Base-by-base conservation (phyloP, 257 asterid species). In the Salvia hispanica region DNA sequence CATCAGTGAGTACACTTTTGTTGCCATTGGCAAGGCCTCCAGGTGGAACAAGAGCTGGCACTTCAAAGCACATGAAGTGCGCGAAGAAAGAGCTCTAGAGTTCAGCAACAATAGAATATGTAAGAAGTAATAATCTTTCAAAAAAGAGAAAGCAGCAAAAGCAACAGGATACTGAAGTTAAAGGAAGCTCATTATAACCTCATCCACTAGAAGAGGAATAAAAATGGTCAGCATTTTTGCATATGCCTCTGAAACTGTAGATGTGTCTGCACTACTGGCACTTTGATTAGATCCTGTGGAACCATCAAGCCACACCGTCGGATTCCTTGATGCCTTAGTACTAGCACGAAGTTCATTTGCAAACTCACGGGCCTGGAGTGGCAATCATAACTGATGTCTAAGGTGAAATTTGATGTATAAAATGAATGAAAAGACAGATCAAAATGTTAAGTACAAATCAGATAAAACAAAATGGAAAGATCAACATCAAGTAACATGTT, bases 11-110 rank as follows among this genome's bases (percentile, higher is more conserved):
- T 59, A 71, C 84, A 67, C 75, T 63, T 80, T 85, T 85, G 76
- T 70, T 85, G 34, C 90, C 90, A 75, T 84, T 85, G 72, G 80
- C 81, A 82, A 71, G 72, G 70, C 95, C 88, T 61, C 95, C 96
- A 16, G 91, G 92, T 7, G 98, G 96, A 79, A 87, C 91, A 78
- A 92, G 97, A 69, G 95, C 90, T 70, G 92, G 97, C 78, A 92
- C 95, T 83, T 88, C 97, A 87, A 94, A 94, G 91, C 99, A 94
- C 99, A 94, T 88, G 76, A 94, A 94, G 81, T 94, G 99, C 25
- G 99, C 99, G 75, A 94, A 94, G 82, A 91, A 94, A 45, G 97
- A 91, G 77, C 97, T 91, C 97, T 94, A 88, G 76, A 76, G 60
- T 83, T 76, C 28, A 64, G 39, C 54, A 58, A 64, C 40, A 43